Evolutionary conservation across 169 alveolate species (phyloP), one percentile per base, ranked within the genome.

Genomic region (Toxoplasma gondii): DNA sequence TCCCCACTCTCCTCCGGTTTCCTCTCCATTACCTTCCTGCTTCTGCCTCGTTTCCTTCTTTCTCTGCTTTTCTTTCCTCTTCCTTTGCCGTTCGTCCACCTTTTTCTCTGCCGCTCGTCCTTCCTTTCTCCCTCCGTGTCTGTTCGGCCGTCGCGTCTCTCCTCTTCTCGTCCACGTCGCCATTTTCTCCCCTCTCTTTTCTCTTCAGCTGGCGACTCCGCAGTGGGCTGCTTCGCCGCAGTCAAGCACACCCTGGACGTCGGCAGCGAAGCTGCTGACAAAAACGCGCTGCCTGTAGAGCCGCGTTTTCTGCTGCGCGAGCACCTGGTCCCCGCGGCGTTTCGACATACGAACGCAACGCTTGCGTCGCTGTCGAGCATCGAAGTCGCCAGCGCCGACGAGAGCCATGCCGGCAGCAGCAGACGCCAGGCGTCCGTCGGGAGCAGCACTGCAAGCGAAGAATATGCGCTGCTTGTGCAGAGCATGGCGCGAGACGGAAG

Each of bases 401-500:
- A n/a, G 24, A 45, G 82, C 34, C 43, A 78, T 17, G 39, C 86
- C 4, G 45, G 45, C 45, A 49, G 58, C 12, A 12, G 22, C 4
- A 12, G 58, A 12, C 4, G 58, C 17, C 69, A 22, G 9, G 67
- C 38, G 41, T n/a, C n/a, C n/a, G n/a, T n/a, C n/a, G 67, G 17
- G 54, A 29, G 27, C n/a, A 43, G 43, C n/a, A 44, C 67, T 36
- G 34, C 39, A 64, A 90, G 93, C 69, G 53, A 49, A 45, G 94
- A 95, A 34, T 95, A 95, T 49, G 96, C 96, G 22, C 90, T 69
- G 10, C 94, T 94, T 74, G 97, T 95, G 44, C 95, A 93, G 53
- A 93, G 95, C 38, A 88, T 95, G 24, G 97, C 97, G 24, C 96
- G 92, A 1, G 96, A 94, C 58, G 94, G 96, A 38, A 95, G 82